Conservation (phyloP, 345 rosid species). For the Noccaea bulbosa region DNA sequence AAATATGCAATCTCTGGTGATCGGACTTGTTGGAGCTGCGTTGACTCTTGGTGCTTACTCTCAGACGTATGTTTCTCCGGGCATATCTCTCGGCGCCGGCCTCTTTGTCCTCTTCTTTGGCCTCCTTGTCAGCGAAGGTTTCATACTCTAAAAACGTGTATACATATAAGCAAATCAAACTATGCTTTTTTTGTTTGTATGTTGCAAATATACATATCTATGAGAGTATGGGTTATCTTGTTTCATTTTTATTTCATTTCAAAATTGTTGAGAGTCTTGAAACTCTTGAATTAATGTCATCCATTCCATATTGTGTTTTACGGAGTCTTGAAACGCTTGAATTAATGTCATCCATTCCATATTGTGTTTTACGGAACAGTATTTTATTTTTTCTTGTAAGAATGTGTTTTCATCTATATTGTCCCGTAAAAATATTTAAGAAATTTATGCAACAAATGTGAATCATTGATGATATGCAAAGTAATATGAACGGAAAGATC, state of each 20-base stretch:
- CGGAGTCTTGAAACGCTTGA: conserved; percentile 20
- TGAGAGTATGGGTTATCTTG: background rate
- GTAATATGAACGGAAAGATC: conserved; percentile 19
- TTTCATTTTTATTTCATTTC: background rate
- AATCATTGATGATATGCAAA: conserved; percentile 4
- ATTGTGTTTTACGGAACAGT: background rate
- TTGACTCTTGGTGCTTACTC: conserved; percentile 81
- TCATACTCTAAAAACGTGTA: conserved; percentile 45
- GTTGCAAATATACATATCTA: conserved; percentile 7
- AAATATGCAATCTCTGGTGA: conserved; percentile 57
- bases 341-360: conserved; percentile 5
- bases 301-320: conserved; percentile 10
- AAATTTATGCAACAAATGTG: background rate
- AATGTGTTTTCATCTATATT: conserved; percentile 16
- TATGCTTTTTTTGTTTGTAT: conserved; percentile 5
- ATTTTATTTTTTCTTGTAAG: background rate
- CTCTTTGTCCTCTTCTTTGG: conserved; percentile 74
- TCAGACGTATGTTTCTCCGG: conserved; percentile 59
- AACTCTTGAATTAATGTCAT: conserved; percentile 15
- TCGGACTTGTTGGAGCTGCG: conserved; percentile 72
- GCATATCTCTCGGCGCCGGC: conserved; percentile 62
- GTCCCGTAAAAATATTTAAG: background rate
- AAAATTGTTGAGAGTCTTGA: conserved; percentile 10
- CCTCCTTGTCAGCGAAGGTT: conserved; percentile 75
- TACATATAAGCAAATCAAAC: background rate